Percentiles rank a stretch among this genome's conserved stretches.
These are phyloP conservation scores for Casuarina equisetifolia DNA, from an alignment of 306 rosid species.

Conservation along the genomic window DNA sequence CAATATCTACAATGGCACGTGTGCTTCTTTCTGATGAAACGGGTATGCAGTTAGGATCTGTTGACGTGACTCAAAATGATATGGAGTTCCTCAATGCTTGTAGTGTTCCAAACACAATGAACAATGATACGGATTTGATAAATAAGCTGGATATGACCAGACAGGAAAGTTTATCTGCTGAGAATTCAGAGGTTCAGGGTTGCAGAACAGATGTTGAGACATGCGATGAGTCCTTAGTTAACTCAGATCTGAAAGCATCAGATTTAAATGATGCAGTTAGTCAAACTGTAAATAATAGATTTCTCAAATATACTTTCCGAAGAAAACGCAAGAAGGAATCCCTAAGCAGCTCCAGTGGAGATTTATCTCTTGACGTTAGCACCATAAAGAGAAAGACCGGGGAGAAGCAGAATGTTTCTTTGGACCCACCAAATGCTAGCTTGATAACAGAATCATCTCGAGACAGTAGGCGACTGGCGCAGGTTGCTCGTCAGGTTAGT, in stretches of 20 bases:
- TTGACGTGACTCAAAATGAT: slow-evolving; percentile 31
- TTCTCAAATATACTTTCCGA: slow-evolving; percentile 72
- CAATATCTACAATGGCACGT: slow-evolving; percentile 22
- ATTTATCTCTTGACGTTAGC: slow-evolving; percentile 40
- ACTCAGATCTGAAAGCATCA: slow-evolving; percentile 38
- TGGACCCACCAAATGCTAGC: slow-evolving; percentile 54
- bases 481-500: slow-evolving; percentile 80
- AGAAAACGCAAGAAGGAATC: slow-evolving; percentile 79
- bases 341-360: slow-evolving; percentile 40
- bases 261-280: slow-evolving; percentile 39
- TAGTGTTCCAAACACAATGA: slow-evolving; percentile 38
- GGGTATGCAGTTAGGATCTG: slow-evolving; percentile 36
- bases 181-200: slow-evolving; percentile 37
- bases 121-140: slow-evolving; percentile 34
- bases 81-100: slow-evolving; percentile 34
- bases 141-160: slow-evolving; percentile 41
- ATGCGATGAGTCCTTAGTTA: slow-evolving; percentile 32
- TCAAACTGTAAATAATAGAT: slow-evolving; percentile 46
- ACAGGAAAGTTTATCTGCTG: slow-evolving; percentile 45
- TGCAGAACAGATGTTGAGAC: slow-evolving; percentile 38
- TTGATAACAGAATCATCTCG: slow-evolving; percentile 54
- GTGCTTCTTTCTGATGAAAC: slow-evolving; percentile 26
- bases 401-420: slow-evolving; percentile 46
- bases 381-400: slow-evolving; percentile 38
- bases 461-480: slow-evolving; percentile 60